Base-by-base conservation (phyloP, 805 yeast species). In the Schwanniomyces pseudopolymorphus region DNA sequence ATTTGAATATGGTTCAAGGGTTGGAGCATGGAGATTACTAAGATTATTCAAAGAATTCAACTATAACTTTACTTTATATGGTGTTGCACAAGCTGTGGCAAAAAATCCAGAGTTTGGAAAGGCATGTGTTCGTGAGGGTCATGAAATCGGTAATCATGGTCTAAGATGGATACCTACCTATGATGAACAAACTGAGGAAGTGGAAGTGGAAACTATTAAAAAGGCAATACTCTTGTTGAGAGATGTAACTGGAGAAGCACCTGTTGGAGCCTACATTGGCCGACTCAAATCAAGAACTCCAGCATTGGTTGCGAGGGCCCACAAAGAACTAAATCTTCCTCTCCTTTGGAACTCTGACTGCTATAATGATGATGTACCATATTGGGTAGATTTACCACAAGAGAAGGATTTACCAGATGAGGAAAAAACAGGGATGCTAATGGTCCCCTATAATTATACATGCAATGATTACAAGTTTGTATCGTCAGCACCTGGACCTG, bases 61-160 rank as follows among this genome's bases (percentile, higher is more conserved):
- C 16, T 60, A 52, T 40, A 61, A 59, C 36, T 57, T 69, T 49
- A 69, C 75, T 8, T 54, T 64, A 5, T 68, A 60, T 47, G 74
- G 67, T 11, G 74, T 70, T 42, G 74, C 69, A 8, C 66, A 65
- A 43, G 74, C 74, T 9, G 57, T 69, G 26, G 64, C 57, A 35
- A 59, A 57, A 42, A 58, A 66, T 39, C 66, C 68, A 4, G 60
- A 51, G 11, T 67, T 67, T 33, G 72, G 67, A 16, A 54, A 55
- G 27, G 72, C 69, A 0, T 62, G 66, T 44, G 63, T 57, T 27
- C 59, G 67, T 37, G 71, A 61, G 33, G 74, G 73, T 7, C 70
- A 66, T 50, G 73, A 69, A 45, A 65, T 69, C 26, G 70, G 64
- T 16, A 64, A 66, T 31, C 74, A 69, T 48, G 69, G 69, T 8